Base-by-base conservation (phyloP, 2,329 filamentous ascomycete species). In the Shiraia bambusicola region DNA sequence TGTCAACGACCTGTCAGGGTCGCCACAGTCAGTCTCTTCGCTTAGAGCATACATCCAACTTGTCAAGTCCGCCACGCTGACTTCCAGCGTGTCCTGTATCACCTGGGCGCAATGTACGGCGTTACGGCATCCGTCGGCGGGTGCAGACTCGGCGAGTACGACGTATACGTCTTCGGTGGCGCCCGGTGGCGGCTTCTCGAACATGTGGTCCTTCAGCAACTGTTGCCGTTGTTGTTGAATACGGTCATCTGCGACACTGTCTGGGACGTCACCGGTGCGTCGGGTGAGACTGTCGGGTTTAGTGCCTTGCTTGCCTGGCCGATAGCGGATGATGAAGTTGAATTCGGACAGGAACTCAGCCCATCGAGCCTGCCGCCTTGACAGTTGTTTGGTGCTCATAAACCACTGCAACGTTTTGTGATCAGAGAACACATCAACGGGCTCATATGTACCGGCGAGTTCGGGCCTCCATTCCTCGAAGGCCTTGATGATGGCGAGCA, bases 381-480 rank as follows among this genome's bases (percentile, higher is more conserved):
- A 65, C 10, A 69, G 40, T 6, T 45, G 28, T 39, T 60, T 60
- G 2, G 28, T 59, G 2, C 36, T 58, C 8, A 48, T 60, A 37
- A 68, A 67, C 31, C 57, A 56, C 14, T 59, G 40, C 2, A 69
- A 52, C 15, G 54, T 61, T 25, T 54, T 43, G 43, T 70, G 45
- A 42, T 69, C 49, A 7, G 50, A 58, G 22, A 60, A 36, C 1
- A 69, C 50, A 3, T 52, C 57, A 22, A 59, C 43, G 2, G 61
- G 46, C 13, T 45, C 36, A 10, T 59, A 35, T n/a, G 36, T 25
- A 2, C 36, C 14, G 3, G 25, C 13, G 14, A 45, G 37, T 26
- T 45, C 22, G 16, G 32, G 36, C 19, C 42, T 24, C 56, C 45
- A 69, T 37, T 58, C 34, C 38, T 65, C 28, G 17, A 69, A 54